Conservation (phyloP, 768 basidiomycete genomes). For the Amanita subjunquillea region DNA sequence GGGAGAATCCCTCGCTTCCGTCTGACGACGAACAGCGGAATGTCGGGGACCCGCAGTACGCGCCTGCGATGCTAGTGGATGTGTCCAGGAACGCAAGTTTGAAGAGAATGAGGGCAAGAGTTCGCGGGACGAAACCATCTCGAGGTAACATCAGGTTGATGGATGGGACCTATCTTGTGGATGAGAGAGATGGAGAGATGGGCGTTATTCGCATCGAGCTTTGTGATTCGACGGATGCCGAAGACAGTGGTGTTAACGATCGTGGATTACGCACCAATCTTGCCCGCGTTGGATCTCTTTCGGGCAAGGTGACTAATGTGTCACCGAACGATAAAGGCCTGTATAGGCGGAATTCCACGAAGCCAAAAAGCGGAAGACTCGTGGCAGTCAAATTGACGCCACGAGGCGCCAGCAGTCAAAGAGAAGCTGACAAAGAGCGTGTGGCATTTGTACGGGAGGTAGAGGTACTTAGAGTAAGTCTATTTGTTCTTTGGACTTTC, state of each 20-base stretch:
- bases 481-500: constrained; percentile 1
- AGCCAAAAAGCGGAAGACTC: constrained; percentile 16
- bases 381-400: constrained; percentile 42
- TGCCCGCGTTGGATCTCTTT: constrained; percentile 6
- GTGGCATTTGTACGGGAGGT: constrained; percentile 78
- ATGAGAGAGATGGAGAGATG: constrained; percentile 22
- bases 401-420: constrained; percentile 17
- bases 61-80: neutral
- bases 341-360: neutral
- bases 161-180: constrained; percentile 11
- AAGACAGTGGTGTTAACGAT: neutral
- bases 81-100: constrained; percentile 7
- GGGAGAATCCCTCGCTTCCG: neutral
- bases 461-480: constrained; percentile 65
- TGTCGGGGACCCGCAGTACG: neutral
- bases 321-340: neutral
- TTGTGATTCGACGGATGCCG: neutral
- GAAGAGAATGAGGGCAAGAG: constrained; percentile 18
- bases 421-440: constrained; percentile 58
- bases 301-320: constrained; percentile 7
- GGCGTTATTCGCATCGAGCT: constrained; percentile 9
- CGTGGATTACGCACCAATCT: constrained; percentile 7
- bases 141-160: constrained; percentile 13
- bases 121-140: constrained; percentile 14
- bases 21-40: neutral